A percentile compares a stretch with the other conserved stretches of the same genome.
Conservation (phyloP, 2,329 filamentous ascomycete species). For the Colletotrichum shisoi region DNA sequence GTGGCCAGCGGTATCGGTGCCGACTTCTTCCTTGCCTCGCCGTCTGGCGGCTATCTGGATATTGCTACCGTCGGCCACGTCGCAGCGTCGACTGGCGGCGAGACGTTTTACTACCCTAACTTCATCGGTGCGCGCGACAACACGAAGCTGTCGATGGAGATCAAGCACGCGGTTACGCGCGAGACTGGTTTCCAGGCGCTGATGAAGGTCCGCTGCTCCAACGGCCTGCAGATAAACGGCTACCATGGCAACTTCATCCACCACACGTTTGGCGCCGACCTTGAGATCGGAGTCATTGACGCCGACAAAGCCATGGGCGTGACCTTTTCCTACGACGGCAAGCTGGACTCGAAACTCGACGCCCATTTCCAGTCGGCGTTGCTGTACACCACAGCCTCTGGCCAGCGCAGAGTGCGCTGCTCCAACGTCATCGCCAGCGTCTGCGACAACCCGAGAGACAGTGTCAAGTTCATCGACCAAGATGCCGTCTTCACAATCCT, state of each 20-base stretch:
- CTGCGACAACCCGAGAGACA: constrained; percentile 81
- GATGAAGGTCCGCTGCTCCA: constrained; percentile 98
- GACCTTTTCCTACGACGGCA: constrained; percentile 93
- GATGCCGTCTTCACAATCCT: constrained; percentile 89
- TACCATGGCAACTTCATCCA: constrained; percentile 98
- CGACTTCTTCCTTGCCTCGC: constrained; percentile 94
- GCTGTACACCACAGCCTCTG: constrained; percentile 89
- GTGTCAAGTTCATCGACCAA: constrained; percentile 93
- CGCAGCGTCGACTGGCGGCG: constrained; percentile 87
- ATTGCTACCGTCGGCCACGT: constrained; percentile 92
- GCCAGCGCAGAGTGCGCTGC: constrained; percentile 89
- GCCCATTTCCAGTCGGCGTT: constrained; percentile 97
- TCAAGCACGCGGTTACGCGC: constrained; percentile 83
- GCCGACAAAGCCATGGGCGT: constrained; percentile 93
- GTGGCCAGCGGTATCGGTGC: constrained; percentile 84
- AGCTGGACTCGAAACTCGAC: constrained; percentile 94
- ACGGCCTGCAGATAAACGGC: constrained; percentile 88
- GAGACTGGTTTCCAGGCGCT: constrained; percentile 95
- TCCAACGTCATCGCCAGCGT: constrained; percentile 93
- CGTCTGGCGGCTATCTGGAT: constrained; percentile 89
- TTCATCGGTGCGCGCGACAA: constrained; percentile 88
- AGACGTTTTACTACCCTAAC: constrained; percentile 96
- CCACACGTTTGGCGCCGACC: constrained; percentile 91
- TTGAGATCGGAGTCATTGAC: constrained; percentile 92
- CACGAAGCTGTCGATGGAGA: constrained; percentile 82